phyloP scores from a whole-genome alignment of 139 green algal genomes.

The Prasinococcaceae sp. region DNA sequence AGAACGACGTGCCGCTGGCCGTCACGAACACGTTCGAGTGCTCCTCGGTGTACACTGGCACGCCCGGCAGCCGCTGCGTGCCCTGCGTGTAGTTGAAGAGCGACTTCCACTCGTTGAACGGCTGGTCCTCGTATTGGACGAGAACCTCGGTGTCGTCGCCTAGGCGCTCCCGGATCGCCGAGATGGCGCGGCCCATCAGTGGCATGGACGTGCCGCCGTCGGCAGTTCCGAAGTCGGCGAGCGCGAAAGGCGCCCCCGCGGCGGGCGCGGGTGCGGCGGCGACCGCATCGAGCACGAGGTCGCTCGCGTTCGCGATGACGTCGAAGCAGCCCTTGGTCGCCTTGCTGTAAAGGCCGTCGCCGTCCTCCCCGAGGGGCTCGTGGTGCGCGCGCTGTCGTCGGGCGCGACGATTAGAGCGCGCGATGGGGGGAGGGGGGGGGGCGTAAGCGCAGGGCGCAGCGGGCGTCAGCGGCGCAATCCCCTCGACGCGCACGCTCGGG shows the following conservation, averaged over 20 bases:
- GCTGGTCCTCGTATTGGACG: constrained; percentile 21
- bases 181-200: background rate
- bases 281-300: constrained; percentile 1
- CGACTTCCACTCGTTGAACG: constrained; percentile 18
- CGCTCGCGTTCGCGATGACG: constrained; percentile 9
- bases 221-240: constrained; percentile 17
- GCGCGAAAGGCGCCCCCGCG: background rate
- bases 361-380: constrained; percentile 10
- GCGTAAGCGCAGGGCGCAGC: too few relatives aligned
- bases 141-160: constrained; percentile 10
- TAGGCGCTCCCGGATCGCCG: background rate
- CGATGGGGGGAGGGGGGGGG: too few relatives aligned
- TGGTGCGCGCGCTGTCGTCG: too few relatives aligned
- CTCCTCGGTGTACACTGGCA: background rate
- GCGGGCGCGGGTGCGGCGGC: background rate
- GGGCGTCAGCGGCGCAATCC: too few relatives aligned
- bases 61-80: too few relatives aligned
- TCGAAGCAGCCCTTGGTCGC: constrained; percentile 16
- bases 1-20: constrained; percentile 7
- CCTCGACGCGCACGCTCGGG: too few relatives aligned
- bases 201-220: constrained; percentile 15
- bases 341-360: constrained; percentile 7
- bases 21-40: constrained; percentile 8
- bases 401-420: too few relatives aligned
- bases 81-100: constrained; percentile 15